Percentiles rank a stretch among this genome's conserved stretches.
phyloP scores from a whole-genome alignment of 1,139 yeast genomes.

The Saccharomycopsis crataegensis region DNA sequence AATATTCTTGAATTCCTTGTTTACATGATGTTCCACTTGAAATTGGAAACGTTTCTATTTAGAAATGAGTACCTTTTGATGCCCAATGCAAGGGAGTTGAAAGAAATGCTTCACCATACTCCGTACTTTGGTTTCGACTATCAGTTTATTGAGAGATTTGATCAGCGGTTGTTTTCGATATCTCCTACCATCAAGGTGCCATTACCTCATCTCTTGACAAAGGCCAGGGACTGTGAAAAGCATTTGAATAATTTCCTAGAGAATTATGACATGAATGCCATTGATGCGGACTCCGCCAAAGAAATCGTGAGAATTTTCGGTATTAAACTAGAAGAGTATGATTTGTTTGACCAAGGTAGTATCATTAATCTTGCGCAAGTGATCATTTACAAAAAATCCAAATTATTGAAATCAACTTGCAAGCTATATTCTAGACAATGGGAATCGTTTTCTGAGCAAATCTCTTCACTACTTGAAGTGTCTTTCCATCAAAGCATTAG shows the following conservation, averaged over 20 bases:
- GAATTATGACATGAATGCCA: slow-evolving; percentile 2
- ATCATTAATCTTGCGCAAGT: slow-evolving; percentile 27
- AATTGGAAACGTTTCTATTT: slow-evolving; percentile 74
- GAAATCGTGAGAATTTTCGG: not conserved
- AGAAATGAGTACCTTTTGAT: slow-evolving; percentile 58
- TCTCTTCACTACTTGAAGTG: slow-evolving; percentile 49
- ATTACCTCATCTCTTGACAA: slow-evolving; percentile 52
- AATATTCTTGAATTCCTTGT: slow-evolving; percentile 75
- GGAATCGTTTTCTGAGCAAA: slow-evolving; percentile 44
- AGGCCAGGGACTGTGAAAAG: slow-evolving; percentile 49
- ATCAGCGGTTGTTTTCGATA: slow-evolving; percentile 48
- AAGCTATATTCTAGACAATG: slow-evolving; percentile 44
- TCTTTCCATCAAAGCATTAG: slow-evolving; percentile 73
- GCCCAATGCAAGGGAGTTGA: slow-evolving; percentile 24
- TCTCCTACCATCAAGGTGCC: slow-evolving; percentile 73
- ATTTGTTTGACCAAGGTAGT: slow-evolving; percentile 26
- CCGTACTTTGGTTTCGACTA: slow-evolving; percentile 30
- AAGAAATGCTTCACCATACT: slow-evolving; percentile 12
- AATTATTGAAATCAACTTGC: slow-evolving; percentile 31
- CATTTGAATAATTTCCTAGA: slow-evolving; percentile 28
- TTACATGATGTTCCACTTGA: slow-evolving; percentile 67
- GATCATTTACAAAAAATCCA: slow-evolving; percentile 31
- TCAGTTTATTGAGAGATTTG: slow-evolving; percentile 46
- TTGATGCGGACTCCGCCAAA: not conserved
- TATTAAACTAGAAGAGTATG: slow-evolving; percentile 19